Evolutionary conservation across 768 basidiomycete species (phyloP).

Genomic region (Polyporus arcularius): DNA sequence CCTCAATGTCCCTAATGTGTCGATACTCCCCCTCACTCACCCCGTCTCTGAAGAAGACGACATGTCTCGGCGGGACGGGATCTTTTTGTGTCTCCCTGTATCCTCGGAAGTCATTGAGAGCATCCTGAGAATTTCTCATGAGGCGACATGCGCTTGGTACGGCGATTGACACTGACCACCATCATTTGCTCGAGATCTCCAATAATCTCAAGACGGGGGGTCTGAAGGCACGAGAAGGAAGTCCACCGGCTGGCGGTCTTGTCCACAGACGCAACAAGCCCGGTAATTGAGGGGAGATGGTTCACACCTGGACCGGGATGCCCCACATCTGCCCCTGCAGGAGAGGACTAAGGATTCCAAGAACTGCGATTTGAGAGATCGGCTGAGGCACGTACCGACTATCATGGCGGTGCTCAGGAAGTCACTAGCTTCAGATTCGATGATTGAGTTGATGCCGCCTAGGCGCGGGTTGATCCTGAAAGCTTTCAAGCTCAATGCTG

Average conservation of each 20-base stretch:
- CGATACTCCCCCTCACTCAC: too few relatives aligned
- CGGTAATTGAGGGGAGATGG: constrained; percentile 57
- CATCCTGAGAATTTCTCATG: not conserved
- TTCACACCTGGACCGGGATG: constrained; percentile 61
- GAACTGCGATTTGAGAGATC: too few relatives aligned
- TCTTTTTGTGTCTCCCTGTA: too few relatives aligned
- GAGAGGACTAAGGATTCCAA: too few relatives aligned
- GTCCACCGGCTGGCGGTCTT: constrained; percentile 44
- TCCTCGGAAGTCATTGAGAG: constrained; percentile 3
- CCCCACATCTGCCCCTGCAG: constrained; percentile 45
- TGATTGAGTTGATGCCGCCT: constrained; percentile 37
- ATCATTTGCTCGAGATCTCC: constrained; percentile 33
- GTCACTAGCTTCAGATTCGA: constrained; percentile 4
- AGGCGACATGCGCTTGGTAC: too few relatives aligned
- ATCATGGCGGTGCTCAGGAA: constrained; percentile 26
- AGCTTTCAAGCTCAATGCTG: too few relatives aligned
- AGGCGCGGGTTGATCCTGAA: constrained; percentile 42
- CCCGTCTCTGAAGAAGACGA: too few relatives aligned
- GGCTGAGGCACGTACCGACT: too few relatives aligned
- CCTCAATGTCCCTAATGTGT: too few relatives aligned
- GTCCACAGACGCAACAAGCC: constrained; percentile 61
- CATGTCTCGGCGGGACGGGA: too few relatives aligned
- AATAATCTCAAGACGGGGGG: constrained; percentile 35
- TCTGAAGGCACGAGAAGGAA: constrained; percentile 29
- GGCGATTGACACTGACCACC: constrained; percentile 31